Evolutionary conservation across 331 rosid genomes (phyloP).

Genomic region (Stylosanthes scabra): DNA sequence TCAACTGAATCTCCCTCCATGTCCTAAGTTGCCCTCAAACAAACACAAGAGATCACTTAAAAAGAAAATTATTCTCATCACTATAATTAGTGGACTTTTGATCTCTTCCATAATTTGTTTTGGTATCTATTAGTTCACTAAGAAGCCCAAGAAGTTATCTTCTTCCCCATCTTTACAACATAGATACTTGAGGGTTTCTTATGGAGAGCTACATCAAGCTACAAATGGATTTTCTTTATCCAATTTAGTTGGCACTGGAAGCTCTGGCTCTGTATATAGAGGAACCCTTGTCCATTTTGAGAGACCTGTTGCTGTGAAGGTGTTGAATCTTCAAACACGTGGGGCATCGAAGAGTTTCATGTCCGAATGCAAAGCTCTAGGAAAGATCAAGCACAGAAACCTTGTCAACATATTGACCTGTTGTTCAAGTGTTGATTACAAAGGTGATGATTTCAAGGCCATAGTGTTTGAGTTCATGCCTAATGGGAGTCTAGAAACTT

Average conservation of each 20-base stretch:
- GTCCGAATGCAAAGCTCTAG: slow-evolving; percentile 30
- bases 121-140: not conserved
- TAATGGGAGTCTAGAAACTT: slow-evolving; percentile 25
- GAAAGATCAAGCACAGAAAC: slow-evolving; percentile 13
- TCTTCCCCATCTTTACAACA: not conserved
- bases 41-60: not conserved
- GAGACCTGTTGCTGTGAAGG: slow-evolving; percentile 17
- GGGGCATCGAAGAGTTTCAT: slow-evolving; percentile 35
- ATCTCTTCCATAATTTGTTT: not conserved
- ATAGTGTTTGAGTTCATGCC: slow-evolving; percentile 30
- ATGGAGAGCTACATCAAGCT: slow-evolving; percentile 43
- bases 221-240: slow-evolving; percentile 47
- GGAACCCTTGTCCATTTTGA: slow-evolving; percentile 31
- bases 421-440: slow-evolving; percentile 20
- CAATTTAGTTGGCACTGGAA: slow-evolving; percentile 32
- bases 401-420: slow-evolving; percentile 25
- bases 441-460: slow-evolving; percentile 23
- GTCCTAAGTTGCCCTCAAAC: not conserved
- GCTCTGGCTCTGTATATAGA: slow-evolving; percentile 40
- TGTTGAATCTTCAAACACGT: slow-evolving; percentile 24
- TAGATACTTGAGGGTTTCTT: slow-evolving; percentile 33
- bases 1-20: not conserved
- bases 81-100: not conserved
- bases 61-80: not conserved
- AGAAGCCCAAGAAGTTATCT: slow-evolving; percentile 2